Evolutionary conservation across 768 basidiomycete species (phyloP), one percentile per base, ranked within the genome.

Genomic region (Porpolomopsis calyptriformis): DNA sequence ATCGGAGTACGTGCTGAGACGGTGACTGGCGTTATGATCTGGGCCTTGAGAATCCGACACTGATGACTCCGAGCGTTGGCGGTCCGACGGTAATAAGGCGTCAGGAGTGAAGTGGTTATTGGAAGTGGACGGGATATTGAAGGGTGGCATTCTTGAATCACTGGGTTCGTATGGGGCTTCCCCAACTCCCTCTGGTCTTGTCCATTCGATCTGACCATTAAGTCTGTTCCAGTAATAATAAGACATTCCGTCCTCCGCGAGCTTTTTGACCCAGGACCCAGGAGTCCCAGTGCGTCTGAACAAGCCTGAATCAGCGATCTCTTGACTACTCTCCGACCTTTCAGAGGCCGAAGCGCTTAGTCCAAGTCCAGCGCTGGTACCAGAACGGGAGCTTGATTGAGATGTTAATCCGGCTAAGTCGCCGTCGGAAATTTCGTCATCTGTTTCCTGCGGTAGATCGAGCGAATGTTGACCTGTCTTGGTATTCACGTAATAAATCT

Each of bases 401-500:
- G 80, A 74, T 19, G 77, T 68, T 41, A 81, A 62, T 9, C 73
- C 76, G 40, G 75, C 76, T 33, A 83, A 66, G 47, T 83, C 82
- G 26, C 69, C 72, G 48, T 82, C 80, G 1, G 79, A 75, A 27
- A 68, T 62, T 38, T 83, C 81, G 38, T 76, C 74, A 40, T 85
- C 82, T 9, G 71, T 65, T 57, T 87, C 85, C 39, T 70, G 68
- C 19, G 92, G 92, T n/a, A 94, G 65, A 54, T 96, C 88, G 53
- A 81, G 76, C 22, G 90, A 81, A 34, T 78, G 78, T 60, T 88
- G 76, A 25, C 86, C 86, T 4, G 86, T 89, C 53, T 85, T 76
- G 1, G 88, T 89, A 57, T 98, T 99, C 52, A 89, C 76, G 65
- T 97, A 99, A 70, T 82, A 93, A 60, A 99, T 91, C 92, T 96